Conservation (phyloP, 208 protist genomes). For the Wallacemonas sp. region DNA sequence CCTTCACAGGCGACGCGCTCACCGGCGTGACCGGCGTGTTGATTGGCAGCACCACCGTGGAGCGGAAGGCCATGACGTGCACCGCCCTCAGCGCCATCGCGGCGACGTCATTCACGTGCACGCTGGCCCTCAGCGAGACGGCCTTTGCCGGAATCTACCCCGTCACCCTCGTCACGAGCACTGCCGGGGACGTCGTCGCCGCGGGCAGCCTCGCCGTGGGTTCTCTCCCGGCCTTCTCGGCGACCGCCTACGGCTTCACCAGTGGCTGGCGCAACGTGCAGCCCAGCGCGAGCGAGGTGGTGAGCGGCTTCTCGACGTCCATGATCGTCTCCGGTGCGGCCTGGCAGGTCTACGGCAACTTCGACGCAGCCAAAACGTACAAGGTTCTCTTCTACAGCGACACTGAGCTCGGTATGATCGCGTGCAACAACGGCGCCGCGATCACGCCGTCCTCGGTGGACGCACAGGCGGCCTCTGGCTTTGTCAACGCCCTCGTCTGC, state of each 20-base stretch:
- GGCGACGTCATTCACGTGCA: conserved; percentile 24
- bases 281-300: conserved; percentile 1
- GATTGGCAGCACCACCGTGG: conserved; percentile 14
- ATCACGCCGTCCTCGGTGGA: conserved; percentile 6
- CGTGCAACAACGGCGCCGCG: conserved; percentile 6
- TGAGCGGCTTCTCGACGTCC: conserved; percentile 26
- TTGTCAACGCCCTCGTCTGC: conserved; percentile 30
- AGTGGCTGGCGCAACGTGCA: conserved; percentile 9
- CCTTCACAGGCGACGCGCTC: conserved; percentile 16
- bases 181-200: background rate
- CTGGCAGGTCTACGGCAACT: conserved; percentile 35
- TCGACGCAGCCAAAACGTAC: conserved; percentile 26
- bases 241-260: conserved; percentile 4
- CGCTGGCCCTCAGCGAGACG: background rate
- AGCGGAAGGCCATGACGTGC: conserved; percentile 12
- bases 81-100: background rate
- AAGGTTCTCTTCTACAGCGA: conserved; percentile 41
- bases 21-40: conserved; percentile 4
- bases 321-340: conserved; percentile 30
- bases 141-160: conserved; percentile 23
- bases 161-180: conserved; percentile 16
- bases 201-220: conserved; percentile 21
- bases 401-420: conserved; percentile 11
- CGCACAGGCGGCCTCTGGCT: background rate
- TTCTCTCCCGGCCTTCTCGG: background rate